A percentile compares a stretch with the other conserved stretches of the same genome.
Conservation (phyloP, 2,329 filamentous ascomycete species). For the Colletotrichum spinosum region DNA sequence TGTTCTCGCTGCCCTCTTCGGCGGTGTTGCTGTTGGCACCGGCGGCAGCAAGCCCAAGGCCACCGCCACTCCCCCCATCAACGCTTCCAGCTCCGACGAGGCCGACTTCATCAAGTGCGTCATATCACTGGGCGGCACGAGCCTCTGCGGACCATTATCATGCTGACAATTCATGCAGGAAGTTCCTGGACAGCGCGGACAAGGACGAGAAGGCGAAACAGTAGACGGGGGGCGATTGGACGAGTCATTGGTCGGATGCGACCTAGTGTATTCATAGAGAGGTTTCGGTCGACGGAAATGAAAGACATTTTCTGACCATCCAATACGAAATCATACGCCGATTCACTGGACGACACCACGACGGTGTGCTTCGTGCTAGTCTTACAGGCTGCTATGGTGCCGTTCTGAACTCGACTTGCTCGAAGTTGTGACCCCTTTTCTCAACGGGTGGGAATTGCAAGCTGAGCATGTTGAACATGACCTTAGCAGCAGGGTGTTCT, state of each 20-base stretch:
- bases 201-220: constrained; percentile 57
- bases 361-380: too few species aligned
- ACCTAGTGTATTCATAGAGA: constrained; percentile 37
- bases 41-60: constrained; percentile 59
- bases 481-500: not conserved
- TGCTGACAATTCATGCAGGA: constrained; percentile 48
- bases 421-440: not conserved
- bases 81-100: constrained; percentile 71
- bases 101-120: constrained; percentile 74
- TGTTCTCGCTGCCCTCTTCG: constrained; percentile 63
- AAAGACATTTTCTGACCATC: constrained; percentile 35
- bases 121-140: constrained; percentile 4
- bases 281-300: constrained; percentile 31
- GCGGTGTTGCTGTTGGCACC: constrained; percentile 48
- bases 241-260: constrained; percentile 33
- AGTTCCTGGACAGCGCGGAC: constrained; percentile 59
- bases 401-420: constrained; percentile 1
- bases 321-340: not conserved
- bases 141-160: not conserved
- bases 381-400: not conserved
- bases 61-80: constrained; percentile 66
- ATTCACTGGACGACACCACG: not conserved
- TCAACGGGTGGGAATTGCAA: not conserved
- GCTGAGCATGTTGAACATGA: not conserved
- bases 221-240: constrained; percentile 43